Conservation (phyloP, 768 basidiomycete species). For the Suillus fuscotomentosus region DNA sequence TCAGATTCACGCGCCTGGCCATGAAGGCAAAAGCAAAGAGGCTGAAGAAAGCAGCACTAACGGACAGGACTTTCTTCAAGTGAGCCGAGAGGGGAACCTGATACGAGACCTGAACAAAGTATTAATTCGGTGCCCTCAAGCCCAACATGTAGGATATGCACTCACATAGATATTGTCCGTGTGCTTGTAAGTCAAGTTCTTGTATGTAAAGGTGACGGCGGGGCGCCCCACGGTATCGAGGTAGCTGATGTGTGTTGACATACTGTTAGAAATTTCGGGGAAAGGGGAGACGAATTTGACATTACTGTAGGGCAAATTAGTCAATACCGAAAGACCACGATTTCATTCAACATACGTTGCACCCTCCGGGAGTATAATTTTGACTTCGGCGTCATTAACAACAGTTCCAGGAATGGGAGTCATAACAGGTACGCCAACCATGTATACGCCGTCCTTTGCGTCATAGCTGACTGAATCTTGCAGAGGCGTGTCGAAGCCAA, state of each 20-base stretch:
- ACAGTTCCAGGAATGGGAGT: constrained; percentile 78
- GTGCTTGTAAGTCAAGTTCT: constrained; percentile 77
- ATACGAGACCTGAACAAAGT: constrained; percentile 74
- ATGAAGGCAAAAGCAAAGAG: constrained; percentile 54
- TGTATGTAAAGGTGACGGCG: constrained; percentile 68
- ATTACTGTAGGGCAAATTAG: constrained; percentile 49
- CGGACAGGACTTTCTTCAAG: constrained; percentile 81
- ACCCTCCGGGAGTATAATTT: constrained; percentile 90
- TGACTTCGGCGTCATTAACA: constrained; percentile 76
- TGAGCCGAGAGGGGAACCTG: constrained; percentile 78
- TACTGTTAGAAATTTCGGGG: constrained; percentile 57
- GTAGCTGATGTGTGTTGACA: constrained; percentile 79
- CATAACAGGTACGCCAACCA: constrained; percentile 83
- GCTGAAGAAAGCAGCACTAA: constrained; percentile 65
- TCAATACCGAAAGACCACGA: constrained; percentile 9
- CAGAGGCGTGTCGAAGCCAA: constrained; percentile 91
- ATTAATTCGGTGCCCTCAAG: constrained; percentile 9
- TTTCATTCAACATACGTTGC: constrained; percentile 66
- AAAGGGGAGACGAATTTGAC: constrained; percentile 78
- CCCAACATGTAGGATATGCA: constrained; percentile 15
- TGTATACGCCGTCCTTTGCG: constrained; percentile 58
- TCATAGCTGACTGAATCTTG: constrained; percentile 71
- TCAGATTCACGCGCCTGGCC: constrained; percentile 51
- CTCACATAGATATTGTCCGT: constrained; percentile 80
- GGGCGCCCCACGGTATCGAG: constrained; percentile 92